Percentiles rank a stretch among this genome's conserved stretches.
phyloP scores from a whole-genome alignment of 495 filamentous ascomycete genomes.

The Lindgomyces ingoldianus region DNA sequence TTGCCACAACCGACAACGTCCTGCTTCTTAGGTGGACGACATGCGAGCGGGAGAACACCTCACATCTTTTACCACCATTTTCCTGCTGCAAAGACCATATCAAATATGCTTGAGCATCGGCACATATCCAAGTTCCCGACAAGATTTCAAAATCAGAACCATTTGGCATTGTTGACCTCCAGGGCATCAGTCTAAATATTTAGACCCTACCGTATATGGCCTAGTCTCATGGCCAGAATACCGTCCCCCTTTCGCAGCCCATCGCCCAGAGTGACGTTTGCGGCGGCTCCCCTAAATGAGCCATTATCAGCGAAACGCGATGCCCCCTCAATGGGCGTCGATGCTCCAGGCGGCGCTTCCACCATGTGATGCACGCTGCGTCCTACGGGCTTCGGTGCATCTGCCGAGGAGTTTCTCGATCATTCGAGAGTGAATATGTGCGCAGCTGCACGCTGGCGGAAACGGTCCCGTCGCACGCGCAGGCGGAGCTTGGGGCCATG shows the following conservation, averaged over 20 bases:
- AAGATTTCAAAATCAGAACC: no score
- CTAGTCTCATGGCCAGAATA: background rate
- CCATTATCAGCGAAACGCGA: background rate
- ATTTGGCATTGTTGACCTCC: no score
- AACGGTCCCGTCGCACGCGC: background rate
- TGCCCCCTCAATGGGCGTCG: background rate
- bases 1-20: no score
- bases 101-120: no score
- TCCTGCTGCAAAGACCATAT: no score
- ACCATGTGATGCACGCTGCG: background rate
- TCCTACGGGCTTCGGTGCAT: background rate
- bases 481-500: background rate
- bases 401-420: background rate
- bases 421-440: background rate
- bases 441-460: slow-evolving; percentile 5
- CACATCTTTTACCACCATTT: no score
- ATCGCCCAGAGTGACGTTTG: slow-evolving; percentile 1
- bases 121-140: no score
- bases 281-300: background rate
- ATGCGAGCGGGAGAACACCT: no score
- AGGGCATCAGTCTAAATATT: background rate
- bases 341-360: no score
- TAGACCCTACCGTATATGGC: slow-evolving; percentile 3
- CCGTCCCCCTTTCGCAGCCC: background rate
- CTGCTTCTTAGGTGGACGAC: no score